Evolutionary conservation across 352 stramenopile genomes (phyloP).

Genomic region (Thalassiosira hispida): DNA sequence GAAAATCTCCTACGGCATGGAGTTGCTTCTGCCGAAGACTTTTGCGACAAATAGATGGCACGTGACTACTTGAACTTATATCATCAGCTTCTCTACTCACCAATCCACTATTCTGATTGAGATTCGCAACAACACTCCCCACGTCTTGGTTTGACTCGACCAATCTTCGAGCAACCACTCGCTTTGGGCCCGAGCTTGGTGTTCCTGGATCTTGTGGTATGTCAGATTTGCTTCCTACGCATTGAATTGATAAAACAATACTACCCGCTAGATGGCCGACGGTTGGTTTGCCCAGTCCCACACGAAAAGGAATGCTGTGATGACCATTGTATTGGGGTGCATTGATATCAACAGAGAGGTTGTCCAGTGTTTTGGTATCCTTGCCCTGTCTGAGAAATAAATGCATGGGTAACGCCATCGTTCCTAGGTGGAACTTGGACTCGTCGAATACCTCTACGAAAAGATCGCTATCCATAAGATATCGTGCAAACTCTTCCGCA

Average conservation of each 20-base stretch:
- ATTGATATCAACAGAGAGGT: constrained; percentile 41
- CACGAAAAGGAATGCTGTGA: not conserved
- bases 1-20: constrained; percentile 25
- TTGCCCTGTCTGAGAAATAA: constrained; percentile 45
- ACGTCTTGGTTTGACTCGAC: constrained; percentile 30
- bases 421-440: constrained; percentile 27
- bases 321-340: not conserved
- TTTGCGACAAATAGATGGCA: no score
- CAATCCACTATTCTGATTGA: constrained; percentile 4
- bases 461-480: constrained; percentile 33
- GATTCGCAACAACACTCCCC: constrained; percentile 5
- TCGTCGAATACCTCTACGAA: constrained; percentile 39
- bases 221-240: constrained; percentile 12
- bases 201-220: not conserved
- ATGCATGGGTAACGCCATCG: constrained; percentile 37
- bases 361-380: constrained; percentile 25
- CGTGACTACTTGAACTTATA: no score
- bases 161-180: constrained; percentile 23
- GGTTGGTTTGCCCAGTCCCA: constrained; percentile 3
- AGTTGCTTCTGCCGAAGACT: constrained; percentile 19
- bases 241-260: constrained; percentile 34
- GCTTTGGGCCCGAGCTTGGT: not conserved
- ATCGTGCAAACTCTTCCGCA: constrained; percentile 18
- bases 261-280: constrained; percentile 9
- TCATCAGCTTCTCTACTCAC: not conserved